Evolutionary conservation across 768 basidiomycete genomes (phyloP).

Genomic region (Amanita thiersii): DNA sequence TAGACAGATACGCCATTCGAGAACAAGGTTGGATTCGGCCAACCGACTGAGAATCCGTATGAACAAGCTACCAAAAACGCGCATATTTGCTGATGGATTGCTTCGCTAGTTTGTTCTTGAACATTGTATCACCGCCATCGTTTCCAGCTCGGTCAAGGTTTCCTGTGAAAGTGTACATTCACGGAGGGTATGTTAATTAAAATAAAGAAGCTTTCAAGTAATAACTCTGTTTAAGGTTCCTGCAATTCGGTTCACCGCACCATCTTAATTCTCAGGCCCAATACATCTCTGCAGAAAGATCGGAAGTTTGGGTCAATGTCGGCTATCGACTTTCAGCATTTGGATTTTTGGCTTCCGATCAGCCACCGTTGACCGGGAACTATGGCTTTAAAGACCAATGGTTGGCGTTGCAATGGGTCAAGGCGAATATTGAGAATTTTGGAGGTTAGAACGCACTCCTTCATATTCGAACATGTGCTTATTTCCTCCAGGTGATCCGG

Average conservation of each 20-base stretch:
- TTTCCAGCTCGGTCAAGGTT: conserved; percentile 33
- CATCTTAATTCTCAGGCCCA: conserved; percentile 53
- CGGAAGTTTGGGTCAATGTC: conserved; percentile 70
- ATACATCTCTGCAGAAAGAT: conserved; percentile 52
- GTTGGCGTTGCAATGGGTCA: conserved; percentile 68
- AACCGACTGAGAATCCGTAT: conserved; percentile 67
- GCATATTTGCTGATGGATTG: background rate
- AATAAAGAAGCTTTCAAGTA: background rate
- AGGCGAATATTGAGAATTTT: conserved; percentile 56
- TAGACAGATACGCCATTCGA: conserved; percentile 34
- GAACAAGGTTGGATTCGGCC: conserved; percentile 58
- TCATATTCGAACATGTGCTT: background rate
- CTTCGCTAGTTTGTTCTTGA: conserved; percentile 46
- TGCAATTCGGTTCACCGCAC: conserved; percentile 76
- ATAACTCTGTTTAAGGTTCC: conserved; percentile 36
- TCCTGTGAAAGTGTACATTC: conserved; percentile 70
- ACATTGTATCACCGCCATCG: conserved; percentile 54
- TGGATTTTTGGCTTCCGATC: conserved; percentile 64
- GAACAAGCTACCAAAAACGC: conserved; percentile 10
- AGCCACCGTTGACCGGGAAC: conserved; percentile 58
- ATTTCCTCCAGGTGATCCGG: conserved; percentile 40
- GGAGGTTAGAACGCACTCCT: conserved; percentile 42
- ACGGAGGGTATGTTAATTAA: conserved; percentile 49
- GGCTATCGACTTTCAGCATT: conserved; percentile 73
- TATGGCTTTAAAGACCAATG: conserved; percentile 85